Evolutionary conservation across 2,329 filamentous ascomycete species (phyloP).

Genomic region (Ceratocystis eucalypticola): DNA sequence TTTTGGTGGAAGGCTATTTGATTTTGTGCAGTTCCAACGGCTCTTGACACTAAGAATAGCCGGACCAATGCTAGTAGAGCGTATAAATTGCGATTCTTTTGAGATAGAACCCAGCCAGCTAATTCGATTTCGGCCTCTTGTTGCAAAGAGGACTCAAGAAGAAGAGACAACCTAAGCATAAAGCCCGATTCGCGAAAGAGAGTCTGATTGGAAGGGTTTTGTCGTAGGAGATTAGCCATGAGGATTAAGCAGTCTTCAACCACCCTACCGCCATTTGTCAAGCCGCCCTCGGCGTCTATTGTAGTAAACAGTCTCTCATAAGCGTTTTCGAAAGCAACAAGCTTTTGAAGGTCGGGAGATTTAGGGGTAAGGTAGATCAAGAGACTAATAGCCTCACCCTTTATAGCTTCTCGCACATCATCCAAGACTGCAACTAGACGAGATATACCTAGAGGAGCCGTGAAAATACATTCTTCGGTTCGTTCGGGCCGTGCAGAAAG

Average conservation of each 20-base stretch:
- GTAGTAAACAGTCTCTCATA: conserved; percentile 78
- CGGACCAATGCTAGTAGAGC: conserved; percentile 76
- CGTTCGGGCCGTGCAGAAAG: conserved; percentile 73
- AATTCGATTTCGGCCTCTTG: conserved; percentile 40
- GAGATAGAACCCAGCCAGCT: conserved; percentile 60
- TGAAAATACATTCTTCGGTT: conserved; percentile 87
- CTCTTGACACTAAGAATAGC: conserved; percentile 72
- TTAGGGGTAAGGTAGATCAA: conserved; percentile 78
- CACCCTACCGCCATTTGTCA: conserved; percentile 69
- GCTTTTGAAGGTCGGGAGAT: conserved; percentile 80
- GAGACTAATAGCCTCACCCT: conserved; percentile 76
- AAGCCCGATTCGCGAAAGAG: conserved; percentile 85
- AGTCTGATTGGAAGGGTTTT: conserved; percentile 85
- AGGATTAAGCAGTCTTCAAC: conserved; percentile 90
- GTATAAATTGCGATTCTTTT: conserved; percentile 82
- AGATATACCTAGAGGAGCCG: conserved; percentile 75
- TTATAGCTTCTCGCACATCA: conserved; percentile 71
- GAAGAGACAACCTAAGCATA: conserved; percentile 54
- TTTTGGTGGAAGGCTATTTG: conserved; percentile 76
- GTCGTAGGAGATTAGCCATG: conserved; percentile 71
- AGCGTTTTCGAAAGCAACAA: conserved; percentile 89
- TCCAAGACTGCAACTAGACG: conserved; percentile 73
- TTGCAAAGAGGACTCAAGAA: conserved; percentile 48
- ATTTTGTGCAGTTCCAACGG: conserved; percentile 66
- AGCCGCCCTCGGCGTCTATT: conserved; percentile 66